Evolutionary conservation across 306 rosid species (phyloP).

Genomic region (Argentina anserina): DNA sequence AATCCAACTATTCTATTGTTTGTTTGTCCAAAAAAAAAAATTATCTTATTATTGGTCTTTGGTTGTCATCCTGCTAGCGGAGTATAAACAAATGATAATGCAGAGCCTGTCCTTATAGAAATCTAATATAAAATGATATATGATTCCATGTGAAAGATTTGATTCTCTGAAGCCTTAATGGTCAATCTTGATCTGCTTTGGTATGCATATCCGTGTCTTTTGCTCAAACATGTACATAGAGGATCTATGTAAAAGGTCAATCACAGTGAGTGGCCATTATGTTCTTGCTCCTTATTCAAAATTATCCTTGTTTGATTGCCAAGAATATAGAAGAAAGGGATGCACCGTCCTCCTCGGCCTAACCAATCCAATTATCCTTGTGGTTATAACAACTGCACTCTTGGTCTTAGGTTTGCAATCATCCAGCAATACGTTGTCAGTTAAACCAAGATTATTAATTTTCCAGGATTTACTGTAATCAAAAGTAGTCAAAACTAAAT

Average conservation of each 20-base stretch:
- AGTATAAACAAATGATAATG: not conserved
- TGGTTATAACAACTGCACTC: not conserved
- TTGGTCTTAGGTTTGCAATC: not conserved
- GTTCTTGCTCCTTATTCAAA: not conserved
- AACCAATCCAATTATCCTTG: not conserved
- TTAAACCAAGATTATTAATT: no score
- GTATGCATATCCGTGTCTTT: constrained; percentile 23
- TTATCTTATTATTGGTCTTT: not conserved
- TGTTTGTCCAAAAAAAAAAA: no score
- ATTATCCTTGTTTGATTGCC: constrained; percentile 1
- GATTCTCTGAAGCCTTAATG: constrained; percentile 37
- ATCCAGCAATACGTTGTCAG: not conserved
- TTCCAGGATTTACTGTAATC: no score
- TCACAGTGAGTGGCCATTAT: not conserved
- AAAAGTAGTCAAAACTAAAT: no score
- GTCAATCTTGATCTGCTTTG: constrained; percentile 40
- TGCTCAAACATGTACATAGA: constrained; percentile 8
- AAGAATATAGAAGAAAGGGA: not conserved
- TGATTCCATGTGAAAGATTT: constrained; percentile 39
- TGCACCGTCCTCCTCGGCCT: not conserved
- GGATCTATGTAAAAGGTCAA: not conserved
- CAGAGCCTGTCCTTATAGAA: not conserved
- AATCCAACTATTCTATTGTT: not conserved
- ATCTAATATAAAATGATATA: constrained; percentile 9
- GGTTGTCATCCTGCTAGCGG: constrained; percentile 22